Conservation (phyloP, 768 basidiomycete species). For the Boletellus ananas region DNA sequence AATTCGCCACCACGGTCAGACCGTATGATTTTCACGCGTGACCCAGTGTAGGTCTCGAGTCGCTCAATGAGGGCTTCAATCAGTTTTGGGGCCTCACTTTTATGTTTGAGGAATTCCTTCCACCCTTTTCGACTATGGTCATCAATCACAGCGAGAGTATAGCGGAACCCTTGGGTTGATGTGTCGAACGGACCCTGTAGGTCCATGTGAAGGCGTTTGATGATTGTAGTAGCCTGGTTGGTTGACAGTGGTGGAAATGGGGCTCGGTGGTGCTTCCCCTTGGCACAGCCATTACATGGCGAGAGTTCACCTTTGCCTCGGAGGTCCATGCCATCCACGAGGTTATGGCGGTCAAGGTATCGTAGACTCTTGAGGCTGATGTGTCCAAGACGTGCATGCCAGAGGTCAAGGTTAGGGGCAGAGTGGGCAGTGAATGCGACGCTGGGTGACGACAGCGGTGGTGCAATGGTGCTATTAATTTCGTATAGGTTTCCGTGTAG, state of each 20-base stretch:
- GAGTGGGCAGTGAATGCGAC: neutral
- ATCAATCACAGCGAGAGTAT: conserved; percentile 6
- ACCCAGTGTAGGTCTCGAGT: neutral
- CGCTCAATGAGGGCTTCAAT: conserved; percentile 2
- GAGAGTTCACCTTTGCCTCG: neutral
- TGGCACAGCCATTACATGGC: conserved; percentile 5
- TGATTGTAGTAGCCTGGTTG: neutral
- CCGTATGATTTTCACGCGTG: neutral
- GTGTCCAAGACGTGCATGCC: conserved; percentile 2
- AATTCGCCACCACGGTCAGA: neutral
- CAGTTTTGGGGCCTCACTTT: neutral
- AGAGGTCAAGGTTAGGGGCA: conserved; percentile 4
- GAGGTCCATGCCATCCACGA: conserved; percentile 4
- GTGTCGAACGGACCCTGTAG: neutral
- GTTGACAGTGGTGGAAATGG: neutral
- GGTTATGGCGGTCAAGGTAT: conserved; percentile 6
- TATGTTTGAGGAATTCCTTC: conserved; percentile 9
- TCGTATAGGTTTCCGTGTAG: conserved; percentile 6
- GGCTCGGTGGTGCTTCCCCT: conserved; percentile 10
- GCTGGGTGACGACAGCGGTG: neutral
- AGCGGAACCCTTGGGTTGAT: conserved; percentile 3
- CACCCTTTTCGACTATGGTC: conserved; percentile 9
- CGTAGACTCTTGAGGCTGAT: too few relatives aligned
- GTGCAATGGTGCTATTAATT: conserved; percentile 6
- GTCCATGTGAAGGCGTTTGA: too few relatives aligned